A percentile compares a stretch with the other conserved stretches of the same genome.
Evolutionary conservation across 1,284 basidiomycete genomes (phyloP).

Genomic region (Tilletia horrida): DNA sequence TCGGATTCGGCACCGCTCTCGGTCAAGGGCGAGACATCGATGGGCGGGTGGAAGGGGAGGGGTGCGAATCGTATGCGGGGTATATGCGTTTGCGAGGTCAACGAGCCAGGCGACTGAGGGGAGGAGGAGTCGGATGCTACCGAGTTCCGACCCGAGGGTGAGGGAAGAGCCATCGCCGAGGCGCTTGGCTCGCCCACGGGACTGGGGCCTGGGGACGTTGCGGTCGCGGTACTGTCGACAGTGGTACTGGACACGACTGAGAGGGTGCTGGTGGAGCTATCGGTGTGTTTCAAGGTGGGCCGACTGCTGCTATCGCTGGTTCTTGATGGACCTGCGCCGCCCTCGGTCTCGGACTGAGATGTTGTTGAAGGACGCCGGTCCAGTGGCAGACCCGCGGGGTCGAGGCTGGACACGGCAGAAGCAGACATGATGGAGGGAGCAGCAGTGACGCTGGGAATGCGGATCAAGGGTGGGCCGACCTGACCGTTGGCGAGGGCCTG

Average conservation of each 20-base stretch:
- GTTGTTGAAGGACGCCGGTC: not conserved
- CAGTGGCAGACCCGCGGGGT: too few species aligned
- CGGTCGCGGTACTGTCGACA: not conserved
- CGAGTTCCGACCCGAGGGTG: not conserved
- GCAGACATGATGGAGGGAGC: not conserved
- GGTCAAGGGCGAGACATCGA: not conserved
- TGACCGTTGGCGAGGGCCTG: slow-evolving; percentile 47
- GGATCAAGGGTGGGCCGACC: slow-evolving; percentile 21
- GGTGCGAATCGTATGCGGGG: slow-evolving; percentile 37
- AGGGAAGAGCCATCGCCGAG: too few species aligned
- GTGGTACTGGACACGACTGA: not conserved
- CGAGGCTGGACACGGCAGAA: not conserved
- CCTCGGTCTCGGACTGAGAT: not conserved
- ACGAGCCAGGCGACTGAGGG: not conserved
- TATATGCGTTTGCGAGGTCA: not conserved
- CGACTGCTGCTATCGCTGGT: not conserved
- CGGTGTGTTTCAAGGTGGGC: not conserved
- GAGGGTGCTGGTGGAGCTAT: slow-evolving; percentile 3
- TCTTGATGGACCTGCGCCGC: not conserved
- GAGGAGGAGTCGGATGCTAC: not conserved
- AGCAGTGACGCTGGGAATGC: not conserved
- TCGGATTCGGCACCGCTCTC: not conserved
- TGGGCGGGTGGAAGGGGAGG: slow-evolving; percentile 26
- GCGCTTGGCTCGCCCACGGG: too few species aligned
- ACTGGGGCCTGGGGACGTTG: too few species aligned